A percentile compares a stretch with the other conserved stretches of the same genome.
Evolutionary conservation across 176 grass and related monocot genomes (phyloP).

Genomic region (Carex cristatella): DNA sequence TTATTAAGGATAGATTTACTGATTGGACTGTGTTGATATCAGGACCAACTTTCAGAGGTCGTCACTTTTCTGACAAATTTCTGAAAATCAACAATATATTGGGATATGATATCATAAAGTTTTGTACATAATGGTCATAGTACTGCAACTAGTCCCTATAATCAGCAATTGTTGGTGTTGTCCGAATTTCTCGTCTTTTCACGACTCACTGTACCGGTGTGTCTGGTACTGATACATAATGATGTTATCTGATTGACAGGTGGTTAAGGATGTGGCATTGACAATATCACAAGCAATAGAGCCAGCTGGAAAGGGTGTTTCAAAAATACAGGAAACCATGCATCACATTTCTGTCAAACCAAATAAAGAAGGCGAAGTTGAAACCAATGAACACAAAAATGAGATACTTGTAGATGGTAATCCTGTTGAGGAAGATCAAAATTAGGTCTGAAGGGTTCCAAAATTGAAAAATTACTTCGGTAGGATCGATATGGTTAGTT

Average conservation of each 20-base stretch:
- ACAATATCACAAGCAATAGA: constrained; percentile 78
- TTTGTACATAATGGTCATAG: neutral
- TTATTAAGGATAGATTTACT: neutral
- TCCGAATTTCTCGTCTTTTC: neutral
- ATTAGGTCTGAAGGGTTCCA: neutral
- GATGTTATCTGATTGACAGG: constrained; percentile 31
- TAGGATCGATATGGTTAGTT: too few species aligned
- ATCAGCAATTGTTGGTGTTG: neutral
- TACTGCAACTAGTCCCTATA: neutral
- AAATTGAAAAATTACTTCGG: neutral
- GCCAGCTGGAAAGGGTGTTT: constrained; percentile 69
- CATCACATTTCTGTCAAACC: constrained; percentile 46
- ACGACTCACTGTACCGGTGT: neutral
- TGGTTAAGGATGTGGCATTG: constrained; percentile 71
- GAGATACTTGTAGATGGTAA: constrained; percentile 29
- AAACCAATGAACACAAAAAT: constrained; percentile 46
- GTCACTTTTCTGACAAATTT: neutral
- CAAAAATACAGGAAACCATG: constrained; percentile 72
- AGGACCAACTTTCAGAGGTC: neutral
- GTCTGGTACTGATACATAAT: neutral
- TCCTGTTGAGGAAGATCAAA: constrained; percentile 26
- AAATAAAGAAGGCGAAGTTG: constrained; percentile 35
- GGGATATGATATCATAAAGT: neutral
- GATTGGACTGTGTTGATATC: neutral
- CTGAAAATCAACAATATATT: neutral